phyloP scores from a whole-genome alignment of 2,329 filamentous ascomycete species.

The Trematosphaeria pertusa region DNA sequence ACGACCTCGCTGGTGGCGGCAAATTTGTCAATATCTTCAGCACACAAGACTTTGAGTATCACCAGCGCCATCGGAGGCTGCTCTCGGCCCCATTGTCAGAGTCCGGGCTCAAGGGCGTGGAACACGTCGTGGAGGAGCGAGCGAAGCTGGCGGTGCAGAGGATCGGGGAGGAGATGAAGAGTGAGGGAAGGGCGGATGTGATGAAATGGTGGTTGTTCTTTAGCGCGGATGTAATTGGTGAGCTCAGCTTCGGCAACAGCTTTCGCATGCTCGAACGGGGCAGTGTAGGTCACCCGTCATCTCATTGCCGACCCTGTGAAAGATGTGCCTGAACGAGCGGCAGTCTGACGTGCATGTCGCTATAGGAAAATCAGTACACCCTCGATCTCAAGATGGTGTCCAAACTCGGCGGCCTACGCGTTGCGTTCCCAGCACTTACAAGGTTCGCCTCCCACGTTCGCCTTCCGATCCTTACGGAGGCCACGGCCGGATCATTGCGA shows the following conservation, averaged over 20 bases:
- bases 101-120: constrained; percentile 18
- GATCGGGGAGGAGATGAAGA: constrained; percentile 56
- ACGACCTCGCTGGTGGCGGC: background rate
- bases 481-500: background rate
- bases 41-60: constrained; percentile 1
- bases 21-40: constrained; percentile 4
- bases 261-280: constrained; percentile 61
- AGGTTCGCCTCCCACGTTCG: background rate
- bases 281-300: constrained; percentile 54
- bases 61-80: constrained; percentile 12
- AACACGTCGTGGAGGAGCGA: constrained; percentile 45
- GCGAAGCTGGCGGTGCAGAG: constrained; percentile 50
- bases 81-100: constrained; percentile 12
- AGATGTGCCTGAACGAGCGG: too few relatives aligned
- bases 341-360: too few relatives aligned
- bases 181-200: constrained; percentile 51
- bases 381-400: constrained; percentile 12
- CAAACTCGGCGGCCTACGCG: background rate
- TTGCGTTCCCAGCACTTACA: constrained; percentile 6
- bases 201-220: constrained; percentile 63
- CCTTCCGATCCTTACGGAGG: constrained; percentile 9
- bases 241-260: constrained; percentile 63
- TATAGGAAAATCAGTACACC: constrained; percentile 18
- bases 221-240: constrained; percentile 62
- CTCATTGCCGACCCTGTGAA: too few relatives aligned